phyloP scores from a whole-genome alignment of 768 basidiomycete genomes.

The Podaxis sp. region DNA sequence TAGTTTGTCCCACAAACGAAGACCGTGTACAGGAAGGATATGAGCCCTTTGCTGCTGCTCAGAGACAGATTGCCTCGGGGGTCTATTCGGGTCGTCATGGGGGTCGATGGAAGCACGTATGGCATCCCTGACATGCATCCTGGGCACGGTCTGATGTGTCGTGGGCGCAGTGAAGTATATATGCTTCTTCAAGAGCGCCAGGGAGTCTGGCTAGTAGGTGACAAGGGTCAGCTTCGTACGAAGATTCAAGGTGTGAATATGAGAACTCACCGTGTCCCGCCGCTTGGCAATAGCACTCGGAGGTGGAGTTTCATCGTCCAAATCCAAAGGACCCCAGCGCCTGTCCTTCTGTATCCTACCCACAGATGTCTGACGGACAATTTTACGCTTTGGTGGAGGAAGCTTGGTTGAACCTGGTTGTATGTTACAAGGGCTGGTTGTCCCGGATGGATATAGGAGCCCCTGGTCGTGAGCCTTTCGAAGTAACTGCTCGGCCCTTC shows the following conservation, averaged over 20 bases:
- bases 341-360: constrained; percentile 35
- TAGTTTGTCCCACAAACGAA: constrained; percentile 51
- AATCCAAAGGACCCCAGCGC: constrained; percentile 52
- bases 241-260: neutral
- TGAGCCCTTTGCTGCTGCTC: constrained; percentile 42
- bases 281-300: constrained; percentile 68
- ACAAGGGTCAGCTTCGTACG: neutral
- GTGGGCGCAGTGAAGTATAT: constrained; percentile 52
- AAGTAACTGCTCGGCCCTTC: constrained; percentile 40
- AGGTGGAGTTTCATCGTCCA: constrained; percentile 66
- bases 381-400: neutral
- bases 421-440: neutral
- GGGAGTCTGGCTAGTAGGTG: constrained; percentile 40
- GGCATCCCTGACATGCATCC: constrained; percentile 37
- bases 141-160: constrained; percentile 50
- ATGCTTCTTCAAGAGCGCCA: constrained; percentile 51
- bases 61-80: constrained; percentile 51
- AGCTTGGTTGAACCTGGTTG: neutral
- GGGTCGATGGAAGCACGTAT: constrained; percentile 47
- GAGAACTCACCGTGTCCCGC: constrained; percentile 52
- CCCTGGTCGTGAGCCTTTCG: constrained; percentile 44
- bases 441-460: constrained; percentile 22
- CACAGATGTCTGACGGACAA: constrained; percentile 11
- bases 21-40: constrained; percentile 45
- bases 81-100: constrained; percentile 40